These are phyloP conservation scores for Boletus reticulatus DNA, from an alignment of 768 basidiomycete species.

Conservation along the genomic window DNA sequence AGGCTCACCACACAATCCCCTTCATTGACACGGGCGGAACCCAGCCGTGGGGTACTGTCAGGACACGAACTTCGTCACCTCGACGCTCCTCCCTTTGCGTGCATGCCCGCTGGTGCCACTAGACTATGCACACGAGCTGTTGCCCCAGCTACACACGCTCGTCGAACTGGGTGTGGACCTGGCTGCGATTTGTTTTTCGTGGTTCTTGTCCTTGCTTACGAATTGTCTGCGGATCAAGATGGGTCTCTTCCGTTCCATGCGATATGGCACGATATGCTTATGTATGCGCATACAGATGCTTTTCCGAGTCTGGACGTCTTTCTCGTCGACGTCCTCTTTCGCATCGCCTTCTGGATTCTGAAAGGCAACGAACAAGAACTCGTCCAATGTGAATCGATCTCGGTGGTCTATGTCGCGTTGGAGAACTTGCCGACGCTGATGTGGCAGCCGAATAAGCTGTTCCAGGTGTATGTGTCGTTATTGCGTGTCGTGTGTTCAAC, in stretches of 20 bases:
- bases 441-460: constrained; percentile 89
- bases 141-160: constrained; percentile 71
- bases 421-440: constrained; percentile 88
- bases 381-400: constrained; percentile 77
- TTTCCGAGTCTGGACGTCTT: constrained; percentile 95
- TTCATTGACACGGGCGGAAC: constrained; percentile 63
- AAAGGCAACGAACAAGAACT: constrained; percentile 83
- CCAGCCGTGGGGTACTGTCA: constrained; percentile 92
- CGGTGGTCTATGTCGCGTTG: constrained; percentile 85
- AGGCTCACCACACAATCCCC: background rate
- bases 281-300: constrained; percentile 60
- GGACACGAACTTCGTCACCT: constrained; percentile 94
- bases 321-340: constrained; percentile 87
- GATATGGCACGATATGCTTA: background rate
- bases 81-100: constrained; percentile 88
- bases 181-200: constrained; percentile 94
- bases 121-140: constrained; percentile 78
- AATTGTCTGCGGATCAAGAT: constrained; percentile 96
- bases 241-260: constrained; percentile 9
- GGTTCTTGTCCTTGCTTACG: constrained; percentile 96
- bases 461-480: constrained; percentile 56
- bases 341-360: constrained; percentile 86
- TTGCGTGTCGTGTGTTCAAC: background rate
- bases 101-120: constrained; percentile 92
- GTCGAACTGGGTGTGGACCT: constrained; percentile 83